These are phyloP conservation scores for Eutrema salsugineum DNA, from an alignment of 441 rosid species.

Conservation along the genomic window DNA sequence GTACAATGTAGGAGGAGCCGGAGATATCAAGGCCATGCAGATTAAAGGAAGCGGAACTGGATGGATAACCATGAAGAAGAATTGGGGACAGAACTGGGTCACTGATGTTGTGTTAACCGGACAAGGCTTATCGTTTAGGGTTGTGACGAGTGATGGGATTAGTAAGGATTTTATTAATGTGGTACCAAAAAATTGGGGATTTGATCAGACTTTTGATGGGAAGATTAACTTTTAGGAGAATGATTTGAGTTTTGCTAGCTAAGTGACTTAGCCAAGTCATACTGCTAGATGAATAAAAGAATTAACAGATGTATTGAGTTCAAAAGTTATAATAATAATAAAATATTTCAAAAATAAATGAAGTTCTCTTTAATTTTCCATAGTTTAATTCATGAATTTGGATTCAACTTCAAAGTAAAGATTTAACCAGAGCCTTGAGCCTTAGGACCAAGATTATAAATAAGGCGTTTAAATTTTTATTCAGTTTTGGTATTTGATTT, in stretches of 20 bases:
- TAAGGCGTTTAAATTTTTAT: no score
- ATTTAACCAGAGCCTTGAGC: no score
- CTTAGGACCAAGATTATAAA: background rate
- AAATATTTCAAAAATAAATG: background rate
- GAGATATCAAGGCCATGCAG: slow-evolving; percentile 62
- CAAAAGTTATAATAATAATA: no score
- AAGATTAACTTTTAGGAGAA: slow-evolving; percentile 26
- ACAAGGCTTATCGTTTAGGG: slow-evolving; percentile 74
- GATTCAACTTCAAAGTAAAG: background rate
- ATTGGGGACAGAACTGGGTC: slow-evolving; percentile 92
- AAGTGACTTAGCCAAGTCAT: no score
- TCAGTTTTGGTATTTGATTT: no score
- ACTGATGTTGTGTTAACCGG: slow-evolving; percentile 49
- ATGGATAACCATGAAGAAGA: slow-evolving; percentile 87
- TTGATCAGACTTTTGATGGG: slow-evolving; percentile 76
- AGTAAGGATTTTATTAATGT: slow-evolving; percentile 59
- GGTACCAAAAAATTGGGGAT: slow-evolving; percentile 63
- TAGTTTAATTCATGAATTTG: no score
- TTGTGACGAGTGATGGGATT: slow-evolving; percentile 52
- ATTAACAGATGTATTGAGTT: background rate
- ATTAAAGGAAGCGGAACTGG: slow-evolving; percentile 72
- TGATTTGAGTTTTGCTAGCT: background rate
- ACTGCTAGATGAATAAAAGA: background rate
- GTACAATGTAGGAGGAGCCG: slow-evolving; percentile 77
- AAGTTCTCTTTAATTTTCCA: background rate